Conservation (phyloP, 352 stramenopile genomes). For the Globisporangium emineosum region DNA sequence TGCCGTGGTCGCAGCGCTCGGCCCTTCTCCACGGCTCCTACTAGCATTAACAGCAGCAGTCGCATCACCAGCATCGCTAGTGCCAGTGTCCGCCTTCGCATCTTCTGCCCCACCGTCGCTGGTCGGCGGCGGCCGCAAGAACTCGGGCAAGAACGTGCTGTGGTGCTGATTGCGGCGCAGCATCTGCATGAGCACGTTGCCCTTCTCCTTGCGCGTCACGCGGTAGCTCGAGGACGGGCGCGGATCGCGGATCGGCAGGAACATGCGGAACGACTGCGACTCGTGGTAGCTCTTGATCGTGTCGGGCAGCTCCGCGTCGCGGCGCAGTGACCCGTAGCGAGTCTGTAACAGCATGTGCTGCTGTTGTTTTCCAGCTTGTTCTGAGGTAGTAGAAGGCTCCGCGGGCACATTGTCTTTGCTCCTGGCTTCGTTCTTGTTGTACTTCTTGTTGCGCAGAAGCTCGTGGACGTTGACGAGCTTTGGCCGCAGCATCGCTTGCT, state of each 20-base stretch:
- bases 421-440: background rate
- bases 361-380: slow-evolving; percentile 17
- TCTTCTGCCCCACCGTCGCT: background rate
- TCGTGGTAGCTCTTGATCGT: slow-evolving; percentile 36
- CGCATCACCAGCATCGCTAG: background rate
- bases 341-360: slow-evolving; percentile 29
- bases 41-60: background rate
- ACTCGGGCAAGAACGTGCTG: slow-evolving; percentile 15
- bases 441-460: slow-evolving; percentile 11
- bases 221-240: slow-evolving; percentile 41
- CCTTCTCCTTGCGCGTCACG: slow-evolving; percentile 26
- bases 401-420: background rate
- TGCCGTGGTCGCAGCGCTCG: background rate
- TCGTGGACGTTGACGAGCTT: slow-evolving; percentile 43
- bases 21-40: background rate
- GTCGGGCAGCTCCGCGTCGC: slow-evolving; percentile 34
- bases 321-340: slow-evolving; percentile 29
- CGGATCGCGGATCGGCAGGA: slow-evolving; percentile 49
- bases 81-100: background rate
- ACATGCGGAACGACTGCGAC: slow-evolving; percentile 54
- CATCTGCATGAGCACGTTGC: slow-evolving; percentile 62
- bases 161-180: slow-evolving; percentile 29
- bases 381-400: slow-evolving; percentile 1
- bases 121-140: background rate
- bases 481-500: slow-evolving; percentile 42